Percentiles rank a stretch among this genome's conserved stretches.
phyloP scores from a whole-genome alignment of 768 basidiomycete species.

The Rhodotorula diobovata region DNA sequence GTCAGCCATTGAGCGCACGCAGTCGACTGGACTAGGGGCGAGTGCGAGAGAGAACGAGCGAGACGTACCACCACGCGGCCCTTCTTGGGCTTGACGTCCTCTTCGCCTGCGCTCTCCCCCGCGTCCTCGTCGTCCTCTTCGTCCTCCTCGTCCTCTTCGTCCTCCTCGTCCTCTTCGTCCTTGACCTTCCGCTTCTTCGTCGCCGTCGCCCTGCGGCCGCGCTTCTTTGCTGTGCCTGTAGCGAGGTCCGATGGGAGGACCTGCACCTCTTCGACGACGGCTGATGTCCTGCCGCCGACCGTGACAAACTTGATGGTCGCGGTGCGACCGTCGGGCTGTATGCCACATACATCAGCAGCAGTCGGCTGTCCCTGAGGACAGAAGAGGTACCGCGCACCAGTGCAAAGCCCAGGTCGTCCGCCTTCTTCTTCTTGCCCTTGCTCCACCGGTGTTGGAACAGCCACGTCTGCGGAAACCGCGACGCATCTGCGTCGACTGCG shows the following conservation, averaged over 20 bases:
- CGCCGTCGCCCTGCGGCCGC: background rate
- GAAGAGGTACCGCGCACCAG: background rate
- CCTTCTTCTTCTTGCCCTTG: slow-evolving; percentile 38
- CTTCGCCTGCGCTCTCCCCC: too few species aligned
- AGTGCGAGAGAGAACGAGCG: background rate
- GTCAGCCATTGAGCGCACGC: too few species aligned
- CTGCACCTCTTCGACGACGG: slow-evolving; percentile 38
- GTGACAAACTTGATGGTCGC: slow-evolving; percentile 38
- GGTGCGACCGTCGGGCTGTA: slow-evolving; percentile 34
- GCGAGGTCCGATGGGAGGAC: slow-evolving; percentile 13
- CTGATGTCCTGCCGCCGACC: slow-evolving; percentile 41
- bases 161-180: background rate
- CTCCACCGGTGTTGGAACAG: slow-evolving; percentile 43
- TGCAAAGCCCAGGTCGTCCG: slow-evolving; percentile 3
- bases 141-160: background rate
- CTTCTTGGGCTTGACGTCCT: too few species aligned
- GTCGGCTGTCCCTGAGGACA: too few species aligned
- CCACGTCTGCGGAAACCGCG: slow-evolving; percentile 41
- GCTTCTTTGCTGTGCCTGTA: background rate
- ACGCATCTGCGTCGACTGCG: slow-evolving; percentile 39
- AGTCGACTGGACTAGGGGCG: background rate
- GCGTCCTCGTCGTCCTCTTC: background rate
- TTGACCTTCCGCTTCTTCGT: background rate
- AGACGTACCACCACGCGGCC: background rate
- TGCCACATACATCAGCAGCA: background rate